These are phyloP conservation scores for Lasiosphaeria hispida DNA, from an alignment of 495 filamentous ascomycete species.

Conservation along the genomic window DNA sequence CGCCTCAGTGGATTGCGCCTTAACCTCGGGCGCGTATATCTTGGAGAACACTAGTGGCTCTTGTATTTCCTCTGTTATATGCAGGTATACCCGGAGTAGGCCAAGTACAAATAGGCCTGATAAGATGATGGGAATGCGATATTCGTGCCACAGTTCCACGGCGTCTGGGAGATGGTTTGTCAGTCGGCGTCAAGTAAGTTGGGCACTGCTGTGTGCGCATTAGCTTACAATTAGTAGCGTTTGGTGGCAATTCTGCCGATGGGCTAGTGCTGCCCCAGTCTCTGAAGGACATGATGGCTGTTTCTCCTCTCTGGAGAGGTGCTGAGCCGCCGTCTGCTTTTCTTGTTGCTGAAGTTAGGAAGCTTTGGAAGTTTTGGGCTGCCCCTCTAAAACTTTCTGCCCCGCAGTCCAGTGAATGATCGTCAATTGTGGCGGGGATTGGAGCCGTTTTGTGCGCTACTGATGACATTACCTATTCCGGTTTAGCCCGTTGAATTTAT, in stretches of 20 bases:
- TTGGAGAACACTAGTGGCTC: conserved; percentile 27
- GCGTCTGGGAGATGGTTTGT: conserved; percentile 34
- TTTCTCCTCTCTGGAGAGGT: not conserved
- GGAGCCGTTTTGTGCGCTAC: not conserved
- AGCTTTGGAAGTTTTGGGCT: not conserved
- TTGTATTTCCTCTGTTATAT: conserved; percentile 27
- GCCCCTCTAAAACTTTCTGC: conserved; percentile 4
- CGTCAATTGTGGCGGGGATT: conserved; percentile 1
- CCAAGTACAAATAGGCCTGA: conserved; percentile 37
- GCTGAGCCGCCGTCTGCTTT: not conserved
- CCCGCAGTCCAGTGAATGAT: conserved; percentile 4
- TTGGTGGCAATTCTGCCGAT: not conserved
- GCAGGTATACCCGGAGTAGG: conserved; percentile 41
- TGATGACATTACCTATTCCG: conserved; percentile 1
- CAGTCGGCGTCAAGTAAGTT: not conserved
- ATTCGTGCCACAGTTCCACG: conserved; percentile 54
- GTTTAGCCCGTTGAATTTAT: no score
- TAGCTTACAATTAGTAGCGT: conserved; percentile 2
- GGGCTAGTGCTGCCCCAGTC: conserved; percentile 3
- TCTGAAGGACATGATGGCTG: conserved; percentile 8
- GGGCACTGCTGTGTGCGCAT: not conserved
- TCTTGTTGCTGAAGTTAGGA: not conserved
- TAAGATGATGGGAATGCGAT: conserved; percentile 52
- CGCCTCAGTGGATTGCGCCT: not conserved
- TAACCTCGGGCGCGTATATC: conserved; percentile 16